Base-by-base conservation (phyloP, 306 rosid genomes). In the Ochetophila trinervis region DNA sequence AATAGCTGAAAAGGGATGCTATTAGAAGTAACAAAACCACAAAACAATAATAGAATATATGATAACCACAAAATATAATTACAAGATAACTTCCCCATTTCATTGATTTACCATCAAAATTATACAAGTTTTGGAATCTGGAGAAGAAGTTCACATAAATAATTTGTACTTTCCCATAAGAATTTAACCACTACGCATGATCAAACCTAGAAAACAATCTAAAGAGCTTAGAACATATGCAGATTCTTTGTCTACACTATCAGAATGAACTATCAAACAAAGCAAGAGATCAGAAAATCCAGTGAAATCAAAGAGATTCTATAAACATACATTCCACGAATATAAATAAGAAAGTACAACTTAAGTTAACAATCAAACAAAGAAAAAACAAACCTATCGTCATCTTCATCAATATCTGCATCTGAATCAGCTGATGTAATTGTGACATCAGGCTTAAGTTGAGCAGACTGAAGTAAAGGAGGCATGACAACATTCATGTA, bases 401-500 rank as follows among this genome's bases (percentile, higher is more conserved):
- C 99, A 64, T 93, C 99, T 52, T 93, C 97, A 20, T 87, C 99
- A 53, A 86, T 76, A 17, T 90, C 97, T 74, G 84, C 82, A 68
- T 87, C 89, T 9, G 92, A 88, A 83, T 90, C 96, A 11, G 99
- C 97, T 23, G 99, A 93, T 53, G 99, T 93, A 65, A 93, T 93
- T 62, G 94, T 93, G 15, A 93, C 99, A 69, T 93, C 99, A 15
- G 99, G 99, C 87, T 93, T 93, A 62, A 93, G 96, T 70, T 94
- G 85, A 52, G 99, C 99, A 79, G 99, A 93, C 53, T 63, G 95
- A 83, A 93, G 93, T 79, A 93, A 68, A 21, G 99, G 99, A 23
- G 99, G 99, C 99, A 93, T 93, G 61, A 93, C 97, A 82, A 93
- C 91, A 42, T 79, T 84, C 99, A 93, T 87, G 76, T 89, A 93